Evolutionary conservation across 2,329 filamentous ascomycete species (phyloP).

Genomic region (Coniochaeta sp.): DNA sequence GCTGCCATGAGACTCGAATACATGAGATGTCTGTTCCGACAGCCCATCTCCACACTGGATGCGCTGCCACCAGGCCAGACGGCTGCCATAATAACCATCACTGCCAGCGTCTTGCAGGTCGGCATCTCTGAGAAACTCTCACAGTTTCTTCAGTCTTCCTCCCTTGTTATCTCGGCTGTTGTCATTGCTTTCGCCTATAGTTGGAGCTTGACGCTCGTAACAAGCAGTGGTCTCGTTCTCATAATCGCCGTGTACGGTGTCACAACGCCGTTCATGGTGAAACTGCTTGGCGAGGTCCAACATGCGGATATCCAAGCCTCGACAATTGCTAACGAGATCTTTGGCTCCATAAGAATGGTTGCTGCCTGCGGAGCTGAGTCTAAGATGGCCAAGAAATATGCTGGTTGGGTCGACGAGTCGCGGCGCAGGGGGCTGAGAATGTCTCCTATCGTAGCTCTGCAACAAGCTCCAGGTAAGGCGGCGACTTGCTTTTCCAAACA

Average conservation of each 20-base stretch:
- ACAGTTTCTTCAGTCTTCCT: slow-evolving; percentile 45
- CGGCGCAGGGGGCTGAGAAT: slow-evolving; percentile 22
- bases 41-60: slow-evolving; percentile 61
- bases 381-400: slow-evolving; percentile 45
- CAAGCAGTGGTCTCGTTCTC: slow-evolving; percentile 46
- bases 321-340: slow-evolving; percentile 51
- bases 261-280: slow-evolving; percentile 49
- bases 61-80: slow-evolving; percentile 52
- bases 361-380: slow-evolving; percentile 54
- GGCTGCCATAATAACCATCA: slow-evolving; percentile 55
- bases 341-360: slow-evolving; percentile 52
- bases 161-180: slow-evolving; percentile 44
- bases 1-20: slow-evolving; percentile 56
- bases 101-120: slow-evolving; percentile 52
- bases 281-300: slow-evolving; percentile 34
- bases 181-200: slow-evolving; percentile 48
- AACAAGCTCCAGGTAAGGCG: slow-evolving; percentile 20
- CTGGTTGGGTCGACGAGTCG: slow-evolving; percentile 45
- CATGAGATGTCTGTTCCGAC: slow-evolving; percentile 53
- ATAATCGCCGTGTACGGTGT: slow-evolving; percentile 40
- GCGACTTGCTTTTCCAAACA: background rate
- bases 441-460: slow-evolving; percentile 18
- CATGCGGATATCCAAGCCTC: slow-evolving; percentile 49
- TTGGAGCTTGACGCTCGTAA: slow-evolving; percentile 54
- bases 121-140: slow-evolving; percentile 57